Evolutionary conservation across 2,329 filamentous ascomycete genomes (phyloP).

Genomic region (Esteya vermicola): DNA sequence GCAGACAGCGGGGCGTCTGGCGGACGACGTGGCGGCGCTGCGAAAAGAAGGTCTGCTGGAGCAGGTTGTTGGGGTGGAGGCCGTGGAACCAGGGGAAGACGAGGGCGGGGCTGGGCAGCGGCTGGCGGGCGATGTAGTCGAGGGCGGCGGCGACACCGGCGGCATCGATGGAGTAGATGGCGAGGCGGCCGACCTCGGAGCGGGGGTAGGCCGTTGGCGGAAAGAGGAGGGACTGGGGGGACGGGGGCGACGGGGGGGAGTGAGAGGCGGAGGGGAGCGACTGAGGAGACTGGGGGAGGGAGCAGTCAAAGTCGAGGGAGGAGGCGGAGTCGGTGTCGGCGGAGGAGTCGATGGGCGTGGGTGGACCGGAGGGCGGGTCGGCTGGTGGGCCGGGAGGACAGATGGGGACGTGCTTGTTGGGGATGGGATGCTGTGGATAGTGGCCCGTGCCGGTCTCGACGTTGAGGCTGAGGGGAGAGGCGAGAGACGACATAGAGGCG

Average conservation of each 20-base stretch:
- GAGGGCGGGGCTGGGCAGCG: constrained; percentile 67
- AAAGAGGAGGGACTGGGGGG: constrained; percentile 56
- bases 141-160: constrained; percentile 56
- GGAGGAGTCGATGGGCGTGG: constrained; percentile 4
- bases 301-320: constrained; percentile 21
- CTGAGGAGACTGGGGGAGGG: not conserved
- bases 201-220: constrained; percentile 52
- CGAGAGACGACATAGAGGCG: constrained; percentile 14
- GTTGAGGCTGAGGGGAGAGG: constrained; percentile 20
- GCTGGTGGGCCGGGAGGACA: constrained; percentile 65
- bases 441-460: constrained; percentile 19
- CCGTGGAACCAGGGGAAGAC: constrained; percentile 97
- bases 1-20: constrained; percentile 60
- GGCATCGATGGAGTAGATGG: constrained; percentile 61
- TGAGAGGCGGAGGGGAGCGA: not conserved
- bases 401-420: constrained; percentile 82
- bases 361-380: not conserved
- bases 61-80: constrained; percentile 72
- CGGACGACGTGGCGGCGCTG: constrained; percentile 58
- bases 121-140: constrained; percentile 62
- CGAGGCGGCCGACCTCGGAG: constrained; percentile 29
- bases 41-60: constrained; percentile 83
- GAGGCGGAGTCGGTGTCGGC: not conserved
- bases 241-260: not conserved
- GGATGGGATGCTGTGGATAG: constrained; percentile 36